Conservation (phyloP, 768 basidiomycete genomes). For the Hypholoma fasciculare region DNA sequence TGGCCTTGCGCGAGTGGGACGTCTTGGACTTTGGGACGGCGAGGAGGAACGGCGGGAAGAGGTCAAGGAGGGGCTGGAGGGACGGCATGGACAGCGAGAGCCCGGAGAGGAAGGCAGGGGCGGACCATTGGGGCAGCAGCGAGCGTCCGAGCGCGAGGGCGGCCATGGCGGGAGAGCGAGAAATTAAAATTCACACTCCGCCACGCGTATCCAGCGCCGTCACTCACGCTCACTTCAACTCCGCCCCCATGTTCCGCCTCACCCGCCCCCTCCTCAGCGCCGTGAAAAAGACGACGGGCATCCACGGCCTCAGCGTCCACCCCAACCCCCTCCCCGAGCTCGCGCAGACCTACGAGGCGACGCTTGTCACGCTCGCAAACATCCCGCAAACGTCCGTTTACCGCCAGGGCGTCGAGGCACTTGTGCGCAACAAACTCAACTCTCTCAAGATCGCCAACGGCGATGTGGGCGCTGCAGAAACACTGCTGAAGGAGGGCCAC, state of each 20-base stretch:
- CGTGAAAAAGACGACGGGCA: constrained; percentile 80
- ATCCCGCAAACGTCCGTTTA: constrained; percentile 88
- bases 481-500: constrained; percentile 76
- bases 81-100: constrained; percentile 38
- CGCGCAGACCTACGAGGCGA: constrained; percentile 71
- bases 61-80: constrained; percentile 52
- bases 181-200: constrained; percentile 40
- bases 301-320: constrained; percentile 84
- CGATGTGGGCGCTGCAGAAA: constrained; percentile 68
- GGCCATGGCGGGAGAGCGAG: constrained; percentile 31
- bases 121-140: constrained; percentile 22
- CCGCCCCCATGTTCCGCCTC: constrained; percentile 65
- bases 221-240: constrained; percentile 13
- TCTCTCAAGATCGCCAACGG: constrained; percentile 70
- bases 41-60: constrained; percentile 85
- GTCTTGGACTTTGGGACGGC: constrained; percentile 95
- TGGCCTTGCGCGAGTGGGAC: constrained; percentile 92
- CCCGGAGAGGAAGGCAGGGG: constrained; percentile 15
- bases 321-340: constrained; percentile 83
- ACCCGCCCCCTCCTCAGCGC: constrained; percentile 71
- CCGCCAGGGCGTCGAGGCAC: constrained; percentile 83
- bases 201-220: constrained; percentile 21
- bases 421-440: constrained; percentile 77
- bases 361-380: constrained; percentile 63
- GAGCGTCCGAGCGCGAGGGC: constrained; percentile 24